Conservation (phyloP, 176 grass and related monocot genomes). For the Oryza meridionalis region DNA sequence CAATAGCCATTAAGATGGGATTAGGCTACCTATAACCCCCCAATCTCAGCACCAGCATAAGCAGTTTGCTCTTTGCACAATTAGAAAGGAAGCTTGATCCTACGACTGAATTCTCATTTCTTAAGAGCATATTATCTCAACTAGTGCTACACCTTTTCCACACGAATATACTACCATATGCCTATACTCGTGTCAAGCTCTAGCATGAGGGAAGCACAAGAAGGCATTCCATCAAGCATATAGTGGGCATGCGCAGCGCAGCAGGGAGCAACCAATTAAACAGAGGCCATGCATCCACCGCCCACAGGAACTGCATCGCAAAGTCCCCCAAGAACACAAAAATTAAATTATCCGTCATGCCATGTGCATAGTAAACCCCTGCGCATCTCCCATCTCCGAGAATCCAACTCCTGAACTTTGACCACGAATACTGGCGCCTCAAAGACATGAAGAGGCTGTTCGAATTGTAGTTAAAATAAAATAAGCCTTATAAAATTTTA, state of each 20-base stretch:
- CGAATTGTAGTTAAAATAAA: no score
- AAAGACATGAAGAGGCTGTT: no score
- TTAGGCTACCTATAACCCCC: not conserved
- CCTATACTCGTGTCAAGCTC: conserved; percentile 1
- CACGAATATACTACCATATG: not conserved
- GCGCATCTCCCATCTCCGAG: not conserved
- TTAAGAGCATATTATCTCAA: not conserved
- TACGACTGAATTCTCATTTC: not conserved
- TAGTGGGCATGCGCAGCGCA: not conserved
- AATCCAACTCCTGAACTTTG: not conserved
- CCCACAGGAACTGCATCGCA: not conserved
- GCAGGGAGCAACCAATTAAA: not conserved
- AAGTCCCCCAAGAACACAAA: not conserved
- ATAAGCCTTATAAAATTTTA: no score
- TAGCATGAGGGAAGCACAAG: conserved; percentile 9
- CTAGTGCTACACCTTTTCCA: not conserved
- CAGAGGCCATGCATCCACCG: not conserved
- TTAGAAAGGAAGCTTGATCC: not conserved
- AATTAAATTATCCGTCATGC: not conserved
- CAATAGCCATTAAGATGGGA: not conserved
- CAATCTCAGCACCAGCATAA: conserved; percentile 18
- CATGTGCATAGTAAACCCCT: not conserved
- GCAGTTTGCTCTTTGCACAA: not conserved
- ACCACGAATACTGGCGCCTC: not conserved
- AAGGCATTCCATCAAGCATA: conserved; percentile 30